phyloP scores from a whole-genome alignment of 108 stramenopile species.

The Discostella stelligeroides region DNA sequence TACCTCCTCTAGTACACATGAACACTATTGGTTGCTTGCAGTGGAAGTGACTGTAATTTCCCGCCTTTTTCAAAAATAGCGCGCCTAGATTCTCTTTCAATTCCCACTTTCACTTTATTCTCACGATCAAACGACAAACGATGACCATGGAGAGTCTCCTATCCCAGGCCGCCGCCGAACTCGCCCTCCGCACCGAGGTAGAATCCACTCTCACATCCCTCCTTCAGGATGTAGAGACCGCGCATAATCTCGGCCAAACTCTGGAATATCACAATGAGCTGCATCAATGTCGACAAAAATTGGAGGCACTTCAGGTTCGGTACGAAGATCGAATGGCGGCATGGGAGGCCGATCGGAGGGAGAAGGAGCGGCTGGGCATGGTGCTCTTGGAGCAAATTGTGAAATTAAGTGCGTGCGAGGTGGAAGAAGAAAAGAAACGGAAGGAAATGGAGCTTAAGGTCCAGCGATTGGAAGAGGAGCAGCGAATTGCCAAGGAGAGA shows the following conservation, averaged over 20 bases:
- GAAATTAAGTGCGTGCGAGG: conserved; percentile 25
- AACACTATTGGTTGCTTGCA: too few relatives aligned
- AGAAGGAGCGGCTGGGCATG: conserved; percentile 35
- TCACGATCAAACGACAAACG: not conserved
- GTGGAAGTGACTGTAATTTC: too few relatives aligned
- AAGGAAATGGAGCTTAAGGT: conserved; percentile 23
- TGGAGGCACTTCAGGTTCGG: conserved; percentile 20
- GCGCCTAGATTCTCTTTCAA: not conserved
- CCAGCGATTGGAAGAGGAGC: conserved; percentile 4
- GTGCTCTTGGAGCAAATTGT: conserved; percentile 34
- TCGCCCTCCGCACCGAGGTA: conserved; percentile 46
- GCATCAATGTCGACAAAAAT: conserved; percentile 11
- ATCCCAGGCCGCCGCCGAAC: conserved; percentile 35
- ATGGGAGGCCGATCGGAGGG: conserved; percentile 35
- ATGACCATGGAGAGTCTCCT: conserved; percentile 30
- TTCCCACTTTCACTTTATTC: not conserved
- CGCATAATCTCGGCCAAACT: conserved; percentile 31
- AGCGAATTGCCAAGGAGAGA: not conserved
- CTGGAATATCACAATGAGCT: conserved; percentile 29
- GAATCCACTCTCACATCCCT: conserved; percentile 32
- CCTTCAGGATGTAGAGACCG: conserved; percentile 46
- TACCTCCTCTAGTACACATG: too few relatives aligned
- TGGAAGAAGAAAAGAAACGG: conserved; percentile 29
- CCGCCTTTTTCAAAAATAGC: not conserved
- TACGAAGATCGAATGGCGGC: conserved; percentile 32